A percentile compares a stretch with the other conserved stretches of the same genome.
phyloP scores from a whole-genome alignment of 164 flowering plant genomes.

The Piper betle region DNA sequence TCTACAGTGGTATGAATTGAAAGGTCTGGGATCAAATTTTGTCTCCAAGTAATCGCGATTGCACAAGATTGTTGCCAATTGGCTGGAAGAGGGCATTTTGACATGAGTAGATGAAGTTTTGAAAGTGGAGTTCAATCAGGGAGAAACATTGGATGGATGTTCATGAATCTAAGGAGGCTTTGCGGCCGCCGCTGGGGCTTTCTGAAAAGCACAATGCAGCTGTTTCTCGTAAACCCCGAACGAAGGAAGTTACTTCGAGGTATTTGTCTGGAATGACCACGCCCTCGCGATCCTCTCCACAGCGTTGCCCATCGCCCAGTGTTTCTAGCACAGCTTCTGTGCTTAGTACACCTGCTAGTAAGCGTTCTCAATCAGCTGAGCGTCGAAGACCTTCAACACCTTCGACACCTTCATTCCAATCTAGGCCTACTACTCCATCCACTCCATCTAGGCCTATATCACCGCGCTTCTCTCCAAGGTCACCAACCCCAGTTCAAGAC shows the following conservation, averaged over 20 bases:
- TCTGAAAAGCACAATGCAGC: conserved; percentile 38
- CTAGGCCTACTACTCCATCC: conserved; percentile 29
- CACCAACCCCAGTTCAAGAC: conserved; percentile 55
- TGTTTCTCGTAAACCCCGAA: conserved; percentile 16
- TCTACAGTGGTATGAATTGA: no score
- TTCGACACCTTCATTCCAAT: conserved; percentile 3
- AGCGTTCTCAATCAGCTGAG: conserved; percentile 74
- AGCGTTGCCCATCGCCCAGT: conserved; percentile 65
- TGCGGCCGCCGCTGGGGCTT: conserved; percentile 44
- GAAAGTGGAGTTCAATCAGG: neutral
- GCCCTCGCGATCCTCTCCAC: conserved; percentile 31
- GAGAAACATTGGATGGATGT: conserved; percentile 55
- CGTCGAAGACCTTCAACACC: conserved; percentile 50
- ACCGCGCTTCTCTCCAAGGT: conserved; percentile 49
- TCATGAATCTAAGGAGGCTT: conserved; percentile 31
- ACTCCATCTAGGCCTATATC: conserved; percentile 48
- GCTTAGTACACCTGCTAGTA: conserved; percentile 23
- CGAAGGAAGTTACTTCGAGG: conserved; percentile 53
- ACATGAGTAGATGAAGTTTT: neutral
- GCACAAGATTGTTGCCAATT: no score
- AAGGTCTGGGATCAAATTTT: no score
- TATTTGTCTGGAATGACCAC: conserved; percentile 33
- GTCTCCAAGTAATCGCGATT: no score
- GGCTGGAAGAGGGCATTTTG: no score
- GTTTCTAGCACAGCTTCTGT: conserved; percentile 24